These are phyloP conservation scores for Fraxinus pennsylvanica DNA, from an alignment of 257 asterid genomes.

Conservation along the genomic window DNA sequence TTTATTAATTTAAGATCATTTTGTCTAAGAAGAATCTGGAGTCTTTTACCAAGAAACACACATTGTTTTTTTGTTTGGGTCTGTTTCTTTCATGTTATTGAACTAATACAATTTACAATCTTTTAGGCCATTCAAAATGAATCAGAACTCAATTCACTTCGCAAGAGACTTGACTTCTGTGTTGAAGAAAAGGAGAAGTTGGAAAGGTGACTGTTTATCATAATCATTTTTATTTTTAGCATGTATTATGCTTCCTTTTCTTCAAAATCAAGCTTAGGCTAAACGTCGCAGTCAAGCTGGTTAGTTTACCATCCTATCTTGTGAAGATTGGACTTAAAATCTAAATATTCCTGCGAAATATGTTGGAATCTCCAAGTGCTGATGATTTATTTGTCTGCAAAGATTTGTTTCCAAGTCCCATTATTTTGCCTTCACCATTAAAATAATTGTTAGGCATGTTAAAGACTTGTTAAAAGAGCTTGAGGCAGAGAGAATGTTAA, in stretches of 20 bases:
- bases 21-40: not conserved
- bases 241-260: not conserved
- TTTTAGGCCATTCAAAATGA: conserved; percentile 86
- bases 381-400: not conserved
- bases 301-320: not conserved
- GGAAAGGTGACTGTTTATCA: conserved; percentile 57
- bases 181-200: conserved; percentile 66
- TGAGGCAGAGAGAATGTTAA: conserved; percentile 53
- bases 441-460: conserved; percentile 50
- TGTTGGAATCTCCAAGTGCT: not conserved
- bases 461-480: conserved; percentile 62
- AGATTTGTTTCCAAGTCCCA: not conserved
- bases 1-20: not conserved
- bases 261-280: conserved; percentile 1
- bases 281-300: not conserved
- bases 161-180: conserved; percentile 58
- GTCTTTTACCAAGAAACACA: conserved; percentile 9
- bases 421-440: not conserved
- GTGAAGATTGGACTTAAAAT: not conserved
- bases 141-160: conserved; percentile 83
- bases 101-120: not conserved
- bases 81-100: not conserved
- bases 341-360: not conserved
- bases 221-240: not conserved
- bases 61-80: not conserved